Evolutionary conservation across 305 asterid genomes (phyloP), one percentile per base, ranked within the genome.

Genomic region (Solanum hybrid): DNA sequence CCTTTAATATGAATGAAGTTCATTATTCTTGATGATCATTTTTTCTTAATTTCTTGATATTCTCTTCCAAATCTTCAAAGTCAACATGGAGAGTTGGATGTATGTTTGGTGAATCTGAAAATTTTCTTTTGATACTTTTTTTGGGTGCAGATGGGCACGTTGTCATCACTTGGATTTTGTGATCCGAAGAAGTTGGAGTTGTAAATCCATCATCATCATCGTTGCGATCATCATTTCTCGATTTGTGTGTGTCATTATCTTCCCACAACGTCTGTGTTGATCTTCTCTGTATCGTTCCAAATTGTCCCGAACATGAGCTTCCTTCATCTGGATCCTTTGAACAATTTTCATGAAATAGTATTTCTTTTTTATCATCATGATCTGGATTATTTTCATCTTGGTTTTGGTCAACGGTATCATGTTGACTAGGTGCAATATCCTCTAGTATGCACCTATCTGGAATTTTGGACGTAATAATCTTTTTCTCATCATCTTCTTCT

Each of bases 61-160:
- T 91, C 89, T 31, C 71, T 90, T 89, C 93, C 34, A 40, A 89
- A 57, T 81, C 92, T 26, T 89, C 89, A 91, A 39, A 14, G 94
- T 90, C 93, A 84, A 92, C 78, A 5, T 31, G 91, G 75, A 93
- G 91, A 11, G 81, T 89, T 86, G 91, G 90, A 36, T 88, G 71
- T 74, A 31, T 74, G 8, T 42, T 71, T 69, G 88, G 18, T 77
- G 91, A 86, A 18, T 89, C 29, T 5, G 89, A n/a, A 6, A 77
- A 69, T 87, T 74, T 92, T 80, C 91, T 90, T 40, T 90, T 93
- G 35, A 76, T n/a, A 61, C 91, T 90, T 71, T 89, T 94, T 90
- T 34, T 92, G 24, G 98, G 98, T 35, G 98, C 92, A 71, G 94
- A 92, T 7, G 97, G 97, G 34, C 98, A 95, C 77, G 89, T 34